These are phyloP conservation scores for Xylariaceae sp. DNA, from an alignment of 2,329 filamentous ascomycete species.

Conservation along the genomic window DNA sequence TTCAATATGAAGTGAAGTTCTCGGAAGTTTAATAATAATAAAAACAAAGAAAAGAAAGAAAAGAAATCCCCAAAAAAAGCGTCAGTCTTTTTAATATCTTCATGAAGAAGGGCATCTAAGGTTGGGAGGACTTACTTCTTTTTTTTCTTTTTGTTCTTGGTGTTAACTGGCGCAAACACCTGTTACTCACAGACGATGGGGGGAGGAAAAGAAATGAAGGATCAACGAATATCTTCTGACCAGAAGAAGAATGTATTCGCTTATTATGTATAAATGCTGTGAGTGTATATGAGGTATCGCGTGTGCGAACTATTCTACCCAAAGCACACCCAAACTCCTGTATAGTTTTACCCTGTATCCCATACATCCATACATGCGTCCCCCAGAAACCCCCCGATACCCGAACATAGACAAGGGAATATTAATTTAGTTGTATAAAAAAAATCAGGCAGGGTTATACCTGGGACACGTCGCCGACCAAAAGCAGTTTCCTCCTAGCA, in stretches of 20 bases:
- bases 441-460: conserved; percentile 22
- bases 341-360: neutral
- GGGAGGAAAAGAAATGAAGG: neutral
- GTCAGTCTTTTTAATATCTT: conserved; percentile 2
- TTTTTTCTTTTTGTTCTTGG: conserved; percentile 19
- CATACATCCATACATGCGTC: conserved; percentile 4
- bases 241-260: conserved; percentile 21
- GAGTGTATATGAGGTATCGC: conserved; percentile 12
- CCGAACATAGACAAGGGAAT: no score
- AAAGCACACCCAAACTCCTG: conserved; percentile 11
- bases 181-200: neutral
- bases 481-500: conserved; percentile 31
- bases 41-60: neutral
- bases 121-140: conserved; percentile 14
- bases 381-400: neutral
- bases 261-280: conserved; percentile 26
- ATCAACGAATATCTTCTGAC: neutral
- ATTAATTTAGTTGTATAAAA: no score
- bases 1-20: conserved; percentile 31
- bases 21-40: conserved; percentile 25
- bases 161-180: conserved; percentile 18
- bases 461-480: conserved; percentile 30
- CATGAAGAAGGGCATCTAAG: neutral
- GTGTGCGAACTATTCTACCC: conserved; percentile 26
- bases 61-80: neutral